These are phyloP conservation scores for Boletus subparvulus DNA, from an alignment of 768 basidiomycete species.

Conservation along the genomic window DNA sequence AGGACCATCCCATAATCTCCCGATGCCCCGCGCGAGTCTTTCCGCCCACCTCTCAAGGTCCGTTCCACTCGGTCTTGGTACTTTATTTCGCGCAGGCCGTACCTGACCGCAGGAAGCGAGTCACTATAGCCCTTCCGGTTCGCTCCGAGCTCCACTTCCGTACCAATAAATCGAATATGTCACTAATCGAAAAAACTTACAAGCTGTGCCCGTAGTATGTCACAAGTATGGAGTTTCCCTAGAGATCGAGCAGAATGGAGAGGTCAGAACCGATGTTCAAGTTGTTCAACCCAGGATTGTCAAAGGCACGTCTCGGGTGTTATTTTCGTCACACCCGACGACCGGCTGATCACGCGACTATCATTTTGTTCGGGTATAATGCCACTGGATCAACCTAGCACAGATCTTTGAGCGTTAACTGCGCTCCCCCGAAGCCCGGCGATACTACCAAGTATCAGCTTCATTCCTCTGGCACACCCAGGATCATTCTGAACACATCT, in stretches of 20 bases:
- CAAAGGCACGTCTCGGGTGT: neutral
- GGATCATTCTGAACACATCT: neutral
- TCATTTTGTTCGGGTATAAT: neutral
- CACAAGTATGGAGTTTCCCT: neutral
- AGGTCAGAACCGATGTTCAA: neutral
- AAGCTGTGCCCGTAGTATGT: neutral
- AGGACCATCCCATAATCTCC: slow-evolving; percentile 34
- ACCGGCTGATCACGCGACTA: neutral
- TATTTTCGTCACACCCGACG: too few species aligned
- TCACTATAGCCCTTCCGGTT: slow-evolving; percentile 7
- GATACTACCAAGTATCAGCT: neutral
- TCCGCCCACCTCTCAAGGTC: slow-evolving; percentile 11
- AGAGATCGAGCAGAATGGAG: slow-evolving; percentile 1
- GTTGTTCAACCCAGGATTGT: neutral
- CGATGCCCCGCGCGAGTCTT: slow-evolving; percentile 24
- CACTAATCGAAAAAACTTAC: too few species aligned
- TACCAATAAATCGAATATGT: neutral
- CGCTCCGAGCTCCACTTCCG: slow-evolving; percentile 13
- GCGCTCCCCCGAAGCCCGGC: neutral
- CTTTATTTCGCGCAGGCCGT: neutral
- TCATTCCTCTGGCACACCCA: neutral
- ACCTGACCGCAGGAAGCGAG: neutral
- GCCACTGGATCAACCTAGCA: too few species aligned
- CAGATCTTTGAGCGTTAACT: too few species aligned
- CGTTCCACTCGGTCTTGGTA: neutral